Evolutionary conservation across 352 stramenopile genomes (phyloP), one percentile per base, ranked within the genome.

Genomic region (Hyaloperonospora brassicae): DNA sequence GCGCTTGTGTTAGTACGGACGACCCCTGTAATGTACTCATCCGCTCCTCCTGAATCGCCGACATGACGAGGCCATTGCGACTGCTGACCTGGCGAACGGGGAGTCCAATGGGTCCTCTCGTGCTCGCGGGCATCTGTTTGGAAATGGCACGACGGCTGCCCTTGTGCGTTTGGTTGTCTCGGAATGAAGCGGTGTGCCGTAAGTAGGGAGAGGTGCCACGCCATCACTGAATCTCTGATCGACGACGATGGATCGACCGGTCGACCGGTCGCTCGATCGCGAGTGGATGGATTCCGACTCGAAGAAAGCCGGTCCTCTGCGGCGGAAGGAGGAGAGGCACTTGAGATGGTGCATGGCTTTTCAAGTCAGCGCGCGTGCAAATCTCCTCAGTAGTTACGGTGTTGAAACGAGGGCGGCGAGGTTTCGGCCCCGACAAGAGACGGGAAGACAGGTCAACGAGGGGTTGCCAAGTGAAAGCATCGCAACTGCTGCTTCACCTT

Each of bases 31-130:
- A 47, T 31, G 7, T 23, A 50, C 2, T 66, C 49, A 22, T 62
- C 14, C 50, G 55, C 36, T 70, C 62, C 34, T 70, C 62, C 35
- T 70, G 49, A 23, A 70, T 70, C 11, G 58, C 62, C 21, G 62
- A 70, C 62, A 70, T 66, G 44, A 55, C 58, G 23, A 70, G 58
- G 40, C 58, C 58, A 66, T 60, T 66, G 49, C 62, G 62, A 50
- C 45, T 64, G 17, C 60, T 49, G 7, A 51, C 54, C 27, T 53
- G 62, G 11, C 50, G 30, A 22, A 70, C 34, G 2, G 62, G 62
- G 40, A 70, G 59, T 14, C 62, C 62, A 30, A 70, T 70, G 13
- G 31, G 57, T 36, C 62, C 62, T 66, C 45, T 66, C 17, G 52
- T 57, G 49, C 31, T 44, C 39, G 52, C 64, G 0, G 24, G 44